phyloP scores from a whole-genome alignment of 148 eudicot genomes.

The Persicaria tinctoria region DNA sequence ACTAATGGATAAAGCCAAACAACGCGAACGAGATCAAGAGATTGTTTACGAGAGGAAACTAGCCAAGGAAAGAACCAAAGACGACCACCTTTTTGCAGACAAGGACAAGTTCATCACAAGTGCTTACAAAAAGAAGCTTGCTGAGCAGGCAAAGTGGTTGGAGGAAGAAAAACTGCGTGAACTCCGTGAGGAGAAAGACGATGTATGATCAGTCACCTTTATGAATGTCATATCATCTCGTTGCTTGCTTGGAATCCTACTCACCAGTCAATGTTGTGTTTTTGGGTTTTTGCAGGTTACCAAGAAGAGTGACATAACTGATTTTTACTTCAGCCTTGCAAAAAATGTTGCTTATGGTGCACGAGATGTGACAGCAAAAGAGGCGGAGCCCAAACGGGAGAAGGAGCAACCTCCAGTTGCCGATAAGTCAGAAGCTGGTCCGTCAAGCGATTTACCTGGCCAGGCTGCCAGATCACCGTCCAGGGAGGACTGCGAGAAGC shows the following conservation, averaged over 20 bases:
- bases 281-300: constrained; percentile 46
- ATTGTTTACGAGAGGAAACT: constrained; percentile 80
- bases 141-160: constrained; percentile 78
- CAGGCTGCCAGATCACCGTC: constrained; percentile 18
- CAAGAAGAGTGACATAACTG: constrained; percentile 69
- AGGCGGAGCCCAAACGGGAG: constrained; percentile 15
- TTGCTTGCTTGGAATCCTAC: not conserved
- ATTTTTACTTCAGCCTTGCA: constrained; percentile 77
- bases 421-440: constrained; percentile 20
- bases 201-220: constrained; percentile 38
- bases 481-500: constrained; percentile 12
- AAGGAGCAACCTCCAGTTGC: constrained; percentile 18
- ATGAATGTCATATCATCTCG: not conserved
- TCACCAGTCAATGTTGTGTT: not conserved
- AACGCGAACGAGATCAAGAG: constrained; percentile 79
- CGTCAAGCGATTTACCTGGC: constrained; percentile 20
- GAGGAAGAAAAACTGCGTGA: constrained; percentile 75
- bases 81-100: constrained; percentile 71
- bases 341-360: constrained; percentile 87
- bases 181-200: constrained; percentile 68
- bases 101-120: constrained; percentile 83
- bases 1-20: constrained; percentile 61
- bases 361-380: constrained; percentile 24
- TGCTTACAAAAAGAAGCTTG: constrained; percentile 91
- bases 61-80: constrained; percentile 85